Base-by-base conservation (phyloP, 768 basidiomycete genomes). In the Plicaturopsis crispa region DNA sequence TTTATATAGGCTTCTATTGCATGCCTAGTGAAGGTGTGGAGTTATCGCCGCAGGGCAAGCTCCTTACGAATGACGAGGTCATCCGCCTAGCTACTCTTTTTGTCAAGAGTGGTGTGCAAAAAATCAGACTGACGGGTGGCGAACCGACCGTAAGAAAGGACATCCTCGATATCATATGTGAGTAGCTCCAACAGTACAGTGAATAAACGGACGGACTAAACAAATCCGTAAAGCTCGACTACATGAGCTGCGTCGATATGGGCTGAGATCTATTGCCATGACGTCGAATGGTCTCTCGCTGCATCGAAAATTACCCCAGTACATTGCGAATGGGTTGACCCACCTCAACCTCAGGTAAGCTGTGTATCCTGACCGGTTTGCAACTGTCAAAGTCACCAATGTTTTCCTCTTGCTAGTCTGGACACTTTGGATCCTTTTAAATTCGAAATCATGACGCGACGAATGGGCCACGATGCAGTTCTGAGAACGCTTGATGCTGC, bases 41-140 rank as follows among this genome's bases (percentile, higher is more conserved):
- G 37, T 68, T 91, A 19, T 80, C 84, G 10, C 89, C 87, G 2
- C 62, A 64, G 23, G 65, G 66, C 7, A 70, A 84, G 42, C 69
- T 89, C 41, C 69, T 93, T 26, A 78, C 83, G 1, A 79, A 89
- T 45, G 72, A 78, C 36, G 88, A 93, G 54, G 61, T 92, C 20
- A 54, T 84, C 30, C 75, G 82, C 34, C 67, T 90, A 1, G 83
- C 85, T 4, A 59, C 68, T 13, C 60, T 93, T 13, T 94, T 93
- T 46, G 87, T 93, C 1, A 67, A 67, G 48, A 76, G 75, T 51
- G 91, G 91, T 4, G 81, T 94, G 22, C 84, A 72, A 20, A 94
- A 94, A 59, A 90, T 94, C 44, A 66, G 90, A 5, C 58, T 94
- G 31, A 93, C 90, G 0, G 90, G 88, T 2, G 88, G 92, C 20